A percentile compares a stretch with the other conserved stretches of the same genome.
Evolutionary conservation across 2,329 filamentous ascomycete species (phyloP).

Genomic region (Fusarium acutatum): DNA sequence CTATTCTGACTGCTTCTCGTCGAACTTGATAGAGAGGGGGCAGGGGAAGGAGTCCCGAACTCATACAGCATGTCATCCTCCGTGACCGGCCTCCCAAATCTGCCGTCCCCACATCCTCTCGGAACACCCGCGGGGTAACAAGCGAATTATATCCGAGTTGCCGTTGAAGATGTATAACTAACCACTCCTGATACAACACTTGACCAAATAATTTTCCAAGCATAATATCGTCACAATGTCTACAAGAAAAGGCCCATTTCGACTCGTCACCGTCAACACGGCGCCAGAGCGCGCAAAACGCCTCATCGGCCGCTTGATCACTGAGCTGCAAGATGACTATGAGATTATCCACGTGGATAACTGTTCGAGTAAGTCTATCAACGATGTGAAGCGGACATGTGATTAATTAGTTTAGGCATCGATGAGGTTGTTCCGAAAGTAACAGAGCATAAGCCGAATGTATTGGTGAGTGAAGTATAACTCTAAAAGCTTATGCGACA

Average conservation of each 20-base stretch:
- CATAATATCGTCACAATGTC: not conserved
- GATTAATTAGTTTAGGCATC: not conserved
- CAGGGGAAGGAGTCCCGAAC: not conserved
- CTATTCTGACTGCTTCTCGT: not conserved
- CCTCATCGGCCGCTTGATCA: conserved; percentile 5
- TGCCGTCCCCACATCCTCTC: not conserved
- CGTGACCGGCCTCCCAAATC: not conserved
- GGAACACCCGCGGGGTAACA: not conserved
- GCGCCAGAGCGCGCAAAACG: conserved; percentile 9
- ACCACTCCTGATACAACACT: not conserved
- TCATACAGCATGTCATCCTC: not conserved
- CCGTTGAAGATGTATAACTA: not conserved
- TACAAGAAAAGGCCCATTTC: not conserved
- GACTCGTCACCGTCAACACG: conserved; percentile 2
- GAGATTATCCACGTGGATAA: conserved; percentile 12
- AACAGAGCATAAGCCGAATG: not conserved
- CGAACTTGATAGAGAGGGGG: not conserved
- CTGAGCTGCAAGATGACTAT: not conserved
- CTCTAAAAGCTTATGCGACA: accelerated
- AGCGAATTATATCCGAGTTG: not conserved
- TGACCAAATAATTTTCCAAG: accelerated
- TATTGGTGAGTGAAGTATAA: not conserved
- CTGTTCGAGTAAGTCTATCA: not conserved
- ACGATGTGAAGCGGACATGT: accelerated
- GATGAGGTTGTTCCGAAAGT: conserved; percentile 14